Evolutionary conservation across 768 basidiomycete species (phyloP), one percentile per base, ranked within the genome.

Genomic region (Boletus patriciae): DNA sequence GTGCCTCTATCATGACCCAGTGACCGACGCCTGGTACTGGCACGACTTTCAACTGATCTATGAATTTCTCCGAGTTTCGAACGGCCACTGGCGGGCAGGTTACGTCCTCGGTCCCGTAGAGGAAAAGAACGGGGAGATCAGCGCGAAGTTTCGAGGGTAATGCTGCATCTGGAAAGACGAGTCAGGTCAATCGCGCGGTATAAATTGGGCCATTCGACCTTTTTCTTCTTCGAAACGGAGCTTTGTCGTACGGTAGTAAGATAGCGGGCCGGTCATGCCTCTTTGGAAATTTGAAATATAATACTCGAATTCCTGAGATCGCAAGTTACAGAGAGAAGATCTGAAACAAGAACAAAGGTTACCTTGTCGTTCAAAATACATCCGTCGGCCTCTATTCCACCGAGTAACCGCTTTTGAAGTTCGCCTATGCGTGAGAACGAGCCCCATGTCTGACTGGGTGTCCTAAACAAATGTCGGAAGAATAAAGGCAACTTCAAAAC

Each of bases 231-330:
- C 82, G 65, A 80, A 81, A n/a, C 87, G 80, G 56, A 76, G 56
- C 57, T 77, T 77, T 13, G 74, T 68, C 2, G 87, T 90, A 33
- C 88, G 81, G 60, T 91, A 92, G 66, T 89, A 92, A 55, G 87
- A 88, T n/a, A 90, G 69, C 4, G 90, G 87, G 3, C 87, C 88
- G 19, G 77, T 75, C 83, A 92, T 83, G 23, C 74, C 74, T 18
- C 80, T 74, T 25, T 70, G 60, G 19, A 83, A 77, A 54, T 79
- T 71, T 6, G 76, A 66, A 16, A 76, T 23, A 62, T 88, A 85
- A 57, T 80, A 80, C 21, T 78, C 66, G 18, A 82, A 69, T 63
- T 90, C 88, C 86, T 87, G 62, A 8, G 19, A 55, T 19, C 47
- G n/a, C 54, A 11, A 23, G 51, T 63, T 15, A 67, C 45, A 50